Evolutionary conservation across 331 rosid genomes (phyloP).

Genomic region (Quercus tomentella): DNA sequence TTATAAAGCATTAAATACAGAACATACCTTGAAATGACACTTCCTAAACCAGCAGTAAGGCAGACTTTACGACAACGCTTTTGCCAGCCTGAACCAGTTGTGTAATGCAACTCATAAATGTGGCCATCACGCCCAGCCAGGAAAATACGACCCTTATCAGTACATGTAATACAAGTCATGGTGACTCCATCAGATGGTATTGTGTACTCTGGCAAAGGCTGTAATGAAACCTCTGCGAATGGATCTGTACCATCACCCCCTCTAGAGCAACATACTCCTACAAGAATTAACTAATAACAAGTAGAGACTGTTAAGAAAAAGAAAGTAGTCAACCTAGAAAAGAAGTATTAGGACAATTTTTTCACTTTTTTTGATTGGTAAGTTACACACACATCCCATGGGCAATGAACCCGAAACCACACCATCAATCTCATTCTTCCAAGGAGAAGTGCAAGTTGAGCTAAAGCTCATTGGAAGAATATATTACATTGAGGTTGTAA

Average conservation of each 20-base stretch:
- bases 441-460: neutral
- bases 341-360: neutral
- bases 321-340: neutral
- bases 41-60: conserved; percentile 90
- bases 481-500: neutral
- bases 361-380: neutral
- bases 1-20: neutral
- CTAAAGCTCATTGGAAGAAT: neutral
- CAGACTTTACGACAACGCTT: conserved; percentile 86
- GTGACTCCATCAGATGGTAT: conserved; percentile 92
- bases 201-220: conserved; percentile 88
- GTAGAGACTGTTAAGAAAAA: conserved; percentile 33
- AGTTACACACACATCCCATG: neutral
- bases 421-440: neutral
- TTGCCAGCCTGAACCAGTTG: conserved; percentile 96
- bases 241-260: conserved; percentile 86
- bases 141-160: conserved; percentile 86
- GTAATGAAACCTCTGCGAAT: conserved; percentile 80
- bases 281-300: conserved; percentile 71
- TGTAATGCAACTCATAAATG: conserved; percentile 84
- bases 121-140: conserved; percentile 97
- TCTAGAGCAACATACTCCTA: conserved; percentile 92
- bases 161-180: conserved; percentile 85
- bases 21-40: conserved; percentile 83
- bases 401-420: neutral